Base-by-base conservation (phyloP, 345 rosid genomes). In the Cardamine chenopodiifolia region DNA sequence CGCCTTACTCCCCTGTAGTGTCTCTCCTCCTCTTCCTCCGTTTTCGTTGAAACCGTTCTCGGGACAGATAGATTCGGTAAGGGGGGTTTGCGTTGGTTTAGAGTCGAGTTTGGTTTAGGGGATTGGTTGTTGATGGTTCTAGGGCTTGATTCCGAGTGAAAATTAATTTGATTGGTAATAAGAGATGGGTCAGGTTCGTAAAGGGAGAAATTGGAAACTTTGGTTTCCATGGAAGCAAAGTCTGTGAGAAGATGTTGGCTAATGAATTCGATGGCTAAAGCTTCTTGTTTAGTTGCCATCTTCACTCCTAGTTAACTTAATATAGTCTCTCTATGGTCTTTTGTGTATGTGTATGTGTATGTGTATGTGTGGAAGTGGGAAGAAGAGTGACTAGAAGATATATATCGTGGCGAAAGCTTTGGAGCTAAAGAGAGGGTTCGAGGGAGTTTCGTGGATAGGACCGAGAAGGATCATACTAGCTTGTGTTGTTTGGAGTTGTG, bases 1-100 rank as follows among this genome's bases (percentile, higher is more conserved):
- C 93, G 79, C 58, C 97, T 72, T 0, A 91, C 98, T 2, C 98
- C 97, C 57, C 97, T 82, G 82, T 91, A 91, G 79, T 85, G 95
- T 80, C 62, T 86, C 35, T 82, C 79, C 45, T 80, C 52, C 3
- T 42, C 50, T n/a, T 47, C 48, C 56, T 54, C 54, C 4, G 62
- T 64, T 19, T 45, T 71, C 28, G 48, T 61, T 20, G 47, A 61
- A 23, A 22, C 73, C 12, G 52, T 62, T 70, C 31, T 50, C 9
- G 68, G 63, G 20, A 52, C 68, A 47, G 65, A 72, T 2, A 71
- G 31, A 54, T 70, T 82, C 50, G 66, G 77, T 31, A 89, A 74
- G 35, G 85, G 66, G 6, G 97, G 97, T 65, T 88, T 89, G 17
- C 97, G 83, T 25, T 82, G 87, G 81, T 89, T 86, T 1, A 90